phyloP scores from a whole-genome alignment of 176 grass and related monocot genomes.

The Rhipidocladum racemiflorum region DNA sequence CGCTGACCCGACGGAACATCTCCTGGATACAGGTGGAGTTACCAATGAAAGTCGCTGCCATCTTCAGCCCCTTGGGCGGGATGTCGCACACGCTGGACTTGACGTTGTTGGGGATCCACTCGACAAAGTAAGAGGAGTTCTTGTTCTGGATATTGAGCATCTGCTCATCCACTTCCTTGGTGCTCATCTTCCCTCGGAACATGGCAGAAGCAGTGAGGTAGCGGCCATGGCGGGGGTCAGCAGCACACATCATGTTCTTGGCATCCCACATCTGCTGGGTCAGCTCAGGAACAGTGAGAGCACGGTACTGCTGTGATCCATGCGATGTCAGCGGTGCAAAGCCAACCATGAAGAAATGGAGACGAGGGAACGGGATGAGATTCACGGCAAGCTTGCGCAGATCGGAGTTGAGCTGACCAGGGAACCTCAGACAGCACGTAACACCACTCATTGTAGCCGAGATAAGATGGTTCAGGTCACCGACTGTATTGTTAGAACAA shows the following conservation, averaged over 20 bases:
- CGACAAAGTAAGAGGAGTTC: slow-evolving; percentile 87
- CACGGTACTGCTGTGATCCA: slow-evolving; percentile 68
- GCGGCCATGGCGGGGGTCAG: slow-evolving; percentile 82
- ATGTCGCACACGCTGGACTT: slow-evolving; percentile 86
- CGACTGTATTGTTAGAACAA: slow-evolving; percentile 50
- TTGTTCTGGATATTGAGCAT: slow-evolving; percentile 94
- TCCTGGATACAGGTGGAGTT: slow-evolving; percentile 95
- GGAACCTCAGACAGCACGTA: slow-evolving; percentile 83
- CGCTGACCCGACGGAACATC: slow-evolving; percentile 78
- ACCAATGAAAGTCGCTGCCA: slow-evolving; percentile 65
- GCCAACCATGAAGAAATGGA: slow-evolving; percentile 98
- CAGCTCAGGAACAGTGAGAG: slow-evolving; percentile 82
- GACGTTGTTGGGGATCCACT: slow-evolving; percentile 90
- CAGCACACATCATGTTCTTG: slow-evolving; percentile 96
- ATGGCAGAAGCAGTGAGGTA: slow-evolving; percentile 80
- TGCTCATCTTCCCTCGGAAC: slow-evolving; percentile 97
- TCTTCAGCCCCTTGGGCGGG: slow-evolving; percentile 66
- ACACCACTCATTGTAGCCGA: slow-evolving; percentile 86
- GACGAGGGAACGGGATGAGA: slow-evolving; percentile 81
- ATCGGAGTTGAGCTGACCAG: slow-evolving; percentile 88
- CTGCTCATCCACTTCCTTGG: slow-evolving; percentile 94
- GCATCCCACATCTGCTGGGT: slow-evolving; percentile 96
- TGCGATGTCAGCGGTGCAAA: slow-evolving; percentile 74
- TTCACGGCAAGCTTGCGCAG: slow-evolving; percentile 85
- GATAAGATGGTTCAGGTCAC: slow-evolving; percentile 89